Evolutionary conservation across 2,329 filamentous ascomycete species (phyloP), one percentile per base, ranked within the genome.

Genomic region (Penicillium sclerotigenum): DNA sequence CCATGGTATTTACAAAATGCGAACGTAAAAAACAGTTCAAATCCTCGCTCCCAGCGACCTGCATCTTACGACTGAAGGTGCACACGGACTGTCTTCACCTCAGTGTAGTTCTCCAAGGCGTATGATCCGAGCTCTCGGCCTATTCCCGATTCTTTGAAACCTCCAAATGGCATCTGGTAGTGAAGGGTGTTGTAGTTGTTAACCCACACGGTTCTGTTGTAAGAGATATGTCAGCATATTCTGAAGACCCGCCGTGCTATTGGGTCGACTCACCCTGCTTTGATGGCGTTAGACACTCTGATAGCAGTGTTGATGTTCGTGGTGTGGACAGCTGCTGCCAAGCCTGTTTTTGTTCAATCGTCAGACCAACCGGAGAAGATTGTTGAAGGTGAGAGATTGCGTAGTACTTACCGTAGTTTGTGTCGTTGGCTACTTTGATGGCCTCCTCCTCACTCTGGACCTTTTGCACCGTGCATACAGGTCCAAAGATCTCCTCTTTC

Each of bases 401-500:
- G 10, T n/a, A 5, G 59, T 83, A 85, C 54, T 82, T 80, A 61
- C 88, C 89, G 71, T 90, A 92, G 57, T 81, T 87, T 65, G 83
- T 88, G 71, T 83, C 80, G 78, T 94, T 93, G 56, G 85, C 88
- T 37, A 88, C 75, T 41, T 77, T 75, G 65, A 93, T 80, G 36
- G 84, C 88, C 41, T 91, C 84, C 22, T 83, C 83, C 74, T 90
- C 86, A 63, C 81, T 84, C 79, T 86, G 84, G 76, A 93, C 91
- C 61, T 86, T 87, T 63, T 83, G 81, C 60, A 93, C 83, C 40
- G 87, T 82, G 70, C 88, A 86, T 29, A 91, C 89, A 3, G 90
- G 90, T 20, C 89, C 90, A 70, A 93, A 94, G 52, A 90, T 89
- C 71, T 94, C 89, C 68, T 91, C 87, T 62, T 83, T 81, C 78